phyloP scores from a whole-genome alignment of 768 basidiomycete genomes.

The Sistotremastrum niveocremeum region DNA sequence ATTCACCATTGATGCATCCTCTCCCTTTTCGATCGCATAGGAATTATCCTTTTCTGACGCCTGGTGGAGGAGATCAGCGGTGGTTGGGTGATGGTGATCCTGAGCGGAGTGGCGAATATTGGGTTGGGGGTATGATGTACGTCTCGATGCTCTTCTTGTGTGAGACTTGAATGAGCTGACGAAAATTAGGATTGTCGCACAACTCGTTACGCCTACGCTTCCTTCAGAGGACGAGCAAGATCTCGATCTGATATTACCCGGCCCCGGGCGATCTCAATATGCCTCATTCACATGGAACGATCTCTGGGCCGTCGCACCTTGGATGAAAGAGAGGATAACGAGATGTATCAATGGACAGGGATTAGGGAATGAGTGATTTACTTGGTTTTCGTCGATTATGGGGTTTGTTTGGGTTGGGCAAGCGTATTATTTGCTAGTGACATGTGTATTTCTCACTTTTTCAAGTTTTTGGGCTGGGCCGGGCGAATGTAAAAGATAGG shows the following conservation, averaged over 20 bases:
- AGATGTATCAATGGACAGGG: constrained; percentile 58
- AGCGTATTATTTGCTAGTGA: too few species aligned
- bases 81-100: constrained; percentile 40
- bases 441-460: too few species aligned
- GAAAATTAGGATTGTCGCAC: constrained; percentile 3
- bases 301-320: constrained; percentile 59
- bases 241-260: constrained; percentile 29
- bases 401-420: too few species aligned
- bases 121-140: constrained; percentile 65
- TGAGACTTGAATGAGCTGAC: background rate
- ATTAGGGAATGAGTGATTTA: constrained; percentile 37
- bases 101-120: constrained; percentile 48
- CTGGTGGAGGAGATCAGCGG: constrained; percentile 52
- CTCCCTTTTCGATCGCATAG: constrained; percentile 38
- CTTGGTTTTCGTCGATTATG: background rate
- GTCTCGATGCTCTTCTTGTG: constrained; percentile 9
- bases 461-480: too few species aligned
- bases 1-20: constrained; percentile 39
- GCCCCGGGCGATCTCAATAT: constrained; percentile 42
- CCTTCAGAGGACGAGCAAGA: constrained; percentile 30
- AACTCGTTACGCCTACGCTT: constrained; percentile 19
- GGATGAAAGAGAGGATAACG: constrained; percentile 57
- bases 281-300: constrained; percentile 61
- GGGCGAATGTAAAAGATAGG: too few species aligned
- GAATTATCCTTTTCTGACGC: constrained; percentile 63